Base-by-base conservation (phyloP, 768 basidiomycete genomes). In the Sarcodon sp. region DNA sequence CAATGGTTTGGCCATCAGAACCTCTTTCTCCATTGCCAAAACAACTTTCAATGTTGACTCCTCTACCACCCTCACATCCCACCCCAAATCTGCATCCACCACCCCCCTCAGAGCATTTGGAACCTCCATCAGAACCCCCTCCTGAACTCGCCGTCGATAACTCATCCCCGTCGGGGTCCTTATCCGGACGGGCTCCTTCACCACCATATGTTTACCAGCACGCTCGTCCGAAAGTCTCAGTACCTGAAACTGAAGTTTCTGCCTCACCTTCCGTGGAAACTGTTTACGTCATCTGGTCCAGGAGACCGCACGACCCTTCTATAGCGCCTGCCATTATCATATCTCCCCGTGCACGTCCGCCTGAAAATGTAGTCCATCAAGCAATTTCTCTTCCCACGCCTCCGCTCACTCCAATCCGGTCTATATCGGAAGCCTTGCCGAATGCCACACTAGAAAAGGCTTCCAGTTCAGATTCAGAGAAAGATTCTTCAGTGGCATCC, bases 281-380 rank as follows among this genome's bases (percentile, higher is more conserved):
- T 8, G 64, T 65, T 35, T 85, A 76, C 65, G 80, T 77, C 4
- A 74, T 87, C 35, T 87, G 83, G 82, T 82, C 84, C 0, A 72
- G 73, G n/a, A 74, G 82, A 21, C 85, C 85, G 0, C 63, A 68
- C 2, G 66, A 85, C 58, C 85, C 85, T 0, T 65, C 72, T 3
- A 59, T 63, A 41, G 85, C 84, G 0, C 83, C 82, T 1, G 75
- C 78, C 3, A 75, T 87, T 49, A 84, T 87, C 53, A 80, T 87
- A 27, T 84, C 83, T 1, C 71, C 78, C 0, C 62, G 57, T 16
- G 80, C 83, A 3, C 67, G 69, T 35, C 85, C 85, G 3, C 83
- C 85, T 31, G 67, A 66, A 1, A 64, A 77, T 47, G 64, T 87
- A 16, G 57, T 84, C 0, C 66, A 73, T 38, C 65, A 66, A 13